A percentile compares a stretch with the other conserved stretches of the same genome.
phyloP scores from a whole-genome alignment of 2,329 filamentous ascomycete species.

The Penicillium concentricum region DNA sequence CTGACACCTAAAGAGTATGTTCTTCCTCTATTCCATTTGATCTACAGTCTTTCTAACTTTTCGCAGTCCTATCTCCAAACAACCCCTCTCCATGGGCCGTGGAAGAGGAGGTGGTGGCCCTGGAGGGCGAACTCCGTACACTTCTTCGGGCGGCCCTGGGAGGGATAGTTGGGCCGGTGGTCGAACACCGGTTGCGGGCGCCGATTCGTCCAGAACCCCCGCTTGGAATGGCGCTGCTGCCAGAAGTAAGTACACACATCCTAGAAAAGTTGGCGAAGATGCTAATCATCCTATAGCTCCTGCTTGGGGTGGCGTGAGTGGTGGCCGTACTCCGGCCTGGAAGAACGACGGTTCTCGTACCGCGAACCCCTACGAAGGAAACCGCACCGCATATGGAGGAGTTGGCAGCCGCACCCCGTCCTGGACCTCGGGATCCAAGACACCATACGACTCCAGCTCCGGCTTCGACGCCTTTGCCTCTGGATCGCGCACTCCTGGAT shows the following conservation, averaged over 20 bases:
- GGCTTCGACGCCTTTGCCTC: constrained; percentile 65
- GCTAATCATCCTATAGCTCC: constrained; percentile 36
- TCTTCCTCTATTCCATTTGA: not conserved
- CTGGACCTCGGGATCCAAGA: constrained; percentile 76
- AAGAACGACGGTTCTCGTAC: constrained; percentile 58
- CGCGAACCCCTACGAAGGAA: constrained; percentile 64
- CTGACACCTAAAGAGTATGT: constrained; percentile 81
- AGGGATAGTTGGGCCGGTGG: constrained; percentile 61
- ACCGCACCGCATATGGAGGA: constrained; percentile 71
- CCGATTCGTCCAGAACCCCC: constrained; percentile 67
- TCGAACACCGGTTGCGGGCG: constrained; percentile 65
- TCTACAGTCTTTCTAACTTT: constrained; percentile 13
- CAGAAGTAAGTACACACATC: constrained; percentile 56
- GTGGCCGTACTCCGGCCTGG: constrained; percentile 53
- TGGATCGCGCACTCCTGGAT: constrained; percentile 76
- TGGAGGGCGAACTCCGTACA: constrained; percentile 44
- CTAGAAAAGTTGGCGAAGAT: not conserved
- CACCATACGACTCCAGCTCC: constrained; percentile 65
- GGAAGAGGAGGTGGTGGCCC: constrained; percentile 36
- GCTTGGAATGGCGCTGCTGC: constrained; percentile 65
- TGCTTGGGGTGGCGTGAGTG: constrained; percentile 45
- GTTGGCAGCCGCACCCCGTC: constrained; percentile 67
- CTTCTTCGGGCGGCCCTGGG: constrained; percentile 47
- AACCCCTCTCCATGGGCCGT: constrained; percentile 69
- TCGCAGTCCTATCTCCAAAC: constrained; percentile 62